A percentile compares a stretch with the other conserved stretches of the same genome.
Conservation (phyloP, 495 filamentous ascomycete species). For the Thozetella sp. region DNA sequence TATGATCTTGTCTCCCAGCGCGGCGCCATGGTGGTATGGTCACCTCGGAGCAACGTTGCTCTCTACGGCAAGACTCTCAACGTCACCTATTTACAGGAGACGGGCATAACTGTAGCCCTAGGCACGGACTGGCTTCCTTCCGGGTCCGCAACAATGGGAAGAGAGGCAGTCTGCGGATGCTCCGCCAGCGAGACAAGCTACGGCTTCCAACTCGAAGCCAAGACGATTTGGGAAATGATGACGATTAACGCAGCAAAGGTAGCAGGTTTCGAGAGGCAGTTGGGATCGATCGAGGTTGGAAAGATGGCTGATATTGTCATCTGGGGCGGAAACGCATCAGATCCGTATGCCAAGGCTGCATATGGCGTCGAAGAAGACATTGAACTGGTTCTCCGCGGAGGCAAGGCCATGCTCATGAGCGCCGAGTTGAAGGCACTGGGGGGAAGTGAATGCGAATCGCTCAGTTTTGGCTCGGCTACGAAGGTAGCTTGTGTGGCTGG, state of each 20-base stretch:
- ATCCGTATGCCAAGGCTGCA: neutral
- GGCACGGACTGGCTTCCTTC: constrained; percentile 18
- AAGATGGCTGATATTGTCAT: neutral
- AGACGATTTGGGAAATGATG: constrained; percentile 13
- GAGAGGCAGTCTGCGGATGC: constrained; percentile 13
- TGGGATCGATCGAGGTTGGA: constrained; percentile 6
- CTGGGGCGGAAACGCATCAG: neutral
- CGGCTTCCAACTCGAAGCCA: neutral
- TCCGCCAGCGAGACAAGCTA: constrained; percentile 4
- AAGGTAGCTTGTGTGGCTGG: neutral
- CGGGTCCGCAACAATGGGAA: constrained; percentile 13
- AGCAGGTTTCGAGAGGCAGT: constrained; percentile 8
- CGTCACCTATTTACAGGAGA: constrained; percentile 10
- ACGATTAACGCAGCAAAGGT: constrained; percentile 14
- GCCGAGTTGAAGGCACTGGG: neutral
- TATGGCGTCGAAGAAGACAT: neutral
- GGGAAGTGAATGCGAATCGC: neutral
- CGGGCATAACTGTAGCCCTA: constrained; percentile 16
- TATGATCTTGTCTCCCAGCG: constrained; percentile 7
- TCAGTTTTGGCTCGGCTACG: neutral
- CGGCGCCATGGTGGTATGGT: constrained; percentile 16
- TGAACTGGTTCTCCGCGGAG: neutral
- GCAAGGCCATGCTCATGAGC: neutral
- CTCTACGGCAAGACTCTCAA: constrained; percentile 18
- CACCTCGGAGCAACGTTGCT: constrained; percentile 15